Evolutionary conservation across 2,329 filamentous ascomycete species (phyloP).

Genomic region (Ilyonectria sp.): DNA sequence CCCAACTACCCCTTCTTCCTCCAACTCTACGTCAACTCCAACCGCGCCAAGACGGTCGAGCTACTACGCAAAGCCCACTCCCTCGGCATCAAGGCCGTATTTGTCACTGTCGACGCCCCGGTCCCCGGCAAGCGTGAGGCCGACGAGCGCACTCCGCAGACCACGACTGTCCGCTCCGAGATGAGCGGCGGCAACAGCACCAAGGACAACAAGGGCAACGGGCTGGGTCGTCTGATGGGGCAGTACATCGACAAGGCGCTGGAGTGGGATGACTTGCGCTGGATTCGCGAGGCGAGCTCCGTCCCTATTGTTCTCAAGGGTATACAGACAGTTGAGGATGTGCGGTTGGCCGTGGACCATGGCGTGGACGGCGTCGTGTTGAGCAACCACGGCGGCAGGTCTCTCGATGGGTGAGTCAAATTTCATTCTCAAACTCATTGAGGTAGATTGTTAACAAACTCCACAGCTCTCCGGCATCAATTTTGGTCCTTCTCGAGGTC

Average conservation of each 20-base stretch:
- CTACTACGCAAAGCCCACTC: conserved; percentile 57
- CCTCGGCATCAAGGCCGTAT: conserved; percentile 65
- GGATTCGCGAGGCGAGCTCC: conserved; percentile 62
- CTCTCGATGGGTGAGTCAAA: conserved; percentile 61
- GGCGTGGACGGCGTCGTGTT: conserved; percentile 69
- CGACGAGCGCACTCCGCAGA: conserved; percentile 66
- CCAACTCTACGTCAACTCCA: conserved; percentile 69
- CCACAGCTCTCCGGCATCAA: conserved; percentile 57
- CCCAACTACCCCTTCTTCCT: conserved; percentile 46
- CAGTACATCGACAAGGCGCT: conserved; percentile 67
- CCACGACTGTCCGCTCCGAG: conserved; percentile 56
- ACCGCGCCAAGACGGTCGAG: conserved; percentile 63
- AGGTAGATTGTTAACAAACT: background rate
- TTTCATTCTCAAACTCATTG: rapidly evolving
- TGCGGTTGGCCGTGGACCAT: conserved; percentile 62
- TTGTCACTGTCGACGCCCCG: conserved; percentile 70
- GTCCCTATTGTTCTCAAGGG: conserved; percentile 72
- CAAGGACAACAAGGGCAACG: conserved; percentile 68
- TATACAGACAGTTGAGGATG: conserved; percentile 70
- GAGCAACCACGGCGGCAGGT: conserved; percentile 72
- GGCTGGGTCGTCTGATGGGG: conserved; percentile 66
- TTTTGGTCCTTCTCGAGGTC: conserved; percentile 67
- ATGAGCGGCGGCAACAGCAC: conserved; percentile 59
- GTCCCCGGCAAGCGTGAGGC: conserved; percentile 71
- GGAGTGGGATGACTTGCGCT: conserved; percentile 67